Evolutionary conservation across 768 basidiomycete species (phyloP), one percentile per base, ranked within the genome.

Genomic region (Termitomyces sp.): DNA sequence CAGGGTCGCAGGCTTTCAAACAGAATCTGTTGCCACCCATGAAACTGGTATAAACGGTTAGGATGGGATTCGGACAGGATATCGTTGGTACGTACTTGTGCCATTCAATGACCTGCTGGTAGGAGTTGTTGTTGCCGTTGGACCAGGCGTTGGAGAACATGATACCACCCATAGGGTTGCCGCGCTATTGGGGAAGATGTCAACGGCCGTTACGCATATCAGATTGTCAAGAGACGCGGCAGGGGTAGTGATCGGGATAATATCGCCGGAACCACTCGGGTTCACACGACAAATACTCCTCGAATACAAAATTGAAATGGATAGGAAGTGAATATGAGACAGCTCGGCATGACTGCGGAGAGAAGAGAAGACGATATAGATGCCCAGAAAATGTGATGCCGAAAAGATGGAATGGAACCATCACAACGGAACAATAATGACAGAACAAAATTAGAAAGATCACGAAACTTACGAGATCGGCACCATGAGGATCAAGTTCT

Each of bases 81-180:
- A 53, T 10, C 16, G 3, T 22, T 7, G 23, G 15, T 7, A 43
- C 83, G 27, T 59, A 86, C 85, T 81, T 79, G 68, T 79, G 78
- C 89, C 89, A 91, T 60, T 89, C 81, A 36, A 73, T 70, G 32
- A 85, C 76, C 63, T 92, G 90, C 9, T 68, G 63, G 64, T 71
- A 76, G 0, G 72, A 69, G 54, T 66, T 66, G 59, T 76, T 78
- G 58, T 77, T 69, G 44, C 59, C 65, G 23, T 38, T 49, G 16
- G 75, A 70, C 63, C 76, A 85, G 11, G 71, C 77, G 56, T 72
- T 84, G 0, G 88, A 83, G 73, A 78, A 92, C 40, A 89, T 54
- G 25, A 91, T 66, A 46, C 82, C 87, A 58, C 90, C 90, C 25
- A 89, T 73, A 3, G 88, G 88, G 72, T 91, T 94, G n/a, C 91